Evolutionary conservation across 2,329 filamentous ascomycete genomes (phyloP), one percentile per base, ranked within the genome.

Genomic region (Xylaria sp.): DNA sequence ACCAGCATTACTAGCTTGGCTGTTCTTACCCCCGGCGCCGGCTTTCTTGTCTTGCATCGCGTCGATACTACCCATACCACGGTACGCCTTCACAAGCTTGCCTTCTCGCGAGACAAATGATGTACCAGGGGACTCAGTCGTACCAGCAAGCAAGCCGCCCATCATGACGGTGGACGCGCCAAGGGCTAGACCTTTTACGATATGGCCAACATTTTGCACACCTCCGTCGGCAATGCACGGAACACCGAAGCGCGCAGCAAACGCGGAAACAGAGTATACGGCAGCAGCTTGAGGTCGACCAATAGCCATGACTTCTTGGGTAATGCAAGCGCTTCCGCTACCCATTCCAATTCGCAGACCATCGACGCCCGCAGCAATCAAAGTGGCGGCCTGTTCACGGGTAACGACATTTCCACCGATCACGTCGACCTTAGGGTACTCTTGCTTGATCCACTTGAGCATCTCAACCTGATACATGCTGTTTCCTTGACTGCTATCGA

Each of bases 21-120:
- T 89, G 79, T 94, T 89, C 81, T 89, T 92, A 77, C 85, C 84
- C 73, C 91, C 92, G 68, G 82, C 86, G 64, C 92, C 93, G 11
- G 94, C 94, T 87, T 97, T 97, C 89, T 96, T 97, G 84, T 98
- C 95, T 84, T 98, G 94, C 96, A 99, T 99, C 74, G 96, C 96
- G 77, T 98, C 96, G 79, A 99, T 99, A 82, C 91, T 94, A 74
- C 96, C 96, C 96, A 99, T 99, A 69, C 96, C 96, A 82, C 96
- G 93, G 87, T 99, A 99, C 48, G 96, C 94, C 88, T 99, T 99
- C 82, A 99, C 95, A 63, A 99, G 90, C 87, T 98, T 97, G 73
- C 96, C 96, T 83, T 98, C 95, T 69, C 93, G 92, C 78, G 93
- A 97, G 75, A 99, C 93, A 78, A 97, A 98, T 74, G 97, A 98